Evolutionary conservation across 2,329 filamentous ascomycete genomes (phyloP), one percentile per base, ranked within the genome.

Genomic region (Penicillium brevicompactum): DNA sequence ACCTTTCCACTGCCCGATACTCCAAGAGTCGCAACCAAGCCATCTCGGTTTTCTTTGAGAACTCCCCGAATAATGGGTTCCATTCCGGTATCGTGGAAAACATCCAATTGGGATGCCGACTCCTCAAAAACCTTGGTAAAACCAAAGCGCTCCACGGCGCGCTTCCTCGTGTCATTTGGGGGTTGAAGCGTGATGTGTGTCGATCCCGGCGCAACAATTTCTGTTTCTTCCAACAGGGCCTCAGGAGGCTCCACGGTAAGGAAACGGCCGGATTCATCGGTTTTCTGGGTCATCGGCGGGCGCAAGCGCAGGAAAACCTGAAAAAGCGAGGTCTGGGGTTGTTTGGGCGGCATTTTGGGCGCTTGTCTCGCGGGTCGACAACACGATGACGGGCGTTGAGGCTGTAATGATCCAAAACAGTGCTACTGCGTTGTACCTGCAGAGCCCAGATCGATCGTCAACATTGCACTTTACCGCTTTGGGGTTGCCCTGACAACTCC

Each of bases 1-100:
- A 96, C 93, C 87, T 99, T 99, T 73, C 94, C 94, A 47, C 92
- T 97, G 11, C 94, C 94, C 7, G 93, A 97, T 42, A 97, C 92
- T 14, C 94, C 94, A 55, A 99, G 75, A 6, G 94, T 97, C 30
- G 94, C 94, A 51, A 99, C 79, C 53, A 97, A 78, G 9, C 91
- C 92, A 81, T 97, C 93, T 61, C 91, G 88, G 16, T 92, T 91
- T 60, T 94, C 88, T 48, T 87, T 84, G 27, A 99, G 71, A 3
- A 96, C 92, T 18, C 91, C 91, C 66, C 93, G 87, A 6, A 97
- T 83, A 42, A 97, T 79, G 1, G 85, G 82, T 13, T 89, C 78
- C 43, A 96, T 84, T 22, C 88, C 88, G 0, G 89, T 90, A 67
- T 87, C 87, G 62, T 91, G 83, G 70, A 99, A 97, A 9, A 99